Evolutionary conservation across 179 eudicot species (phyloP).

Genomic region (Carnegiea gigantea): DNA sequence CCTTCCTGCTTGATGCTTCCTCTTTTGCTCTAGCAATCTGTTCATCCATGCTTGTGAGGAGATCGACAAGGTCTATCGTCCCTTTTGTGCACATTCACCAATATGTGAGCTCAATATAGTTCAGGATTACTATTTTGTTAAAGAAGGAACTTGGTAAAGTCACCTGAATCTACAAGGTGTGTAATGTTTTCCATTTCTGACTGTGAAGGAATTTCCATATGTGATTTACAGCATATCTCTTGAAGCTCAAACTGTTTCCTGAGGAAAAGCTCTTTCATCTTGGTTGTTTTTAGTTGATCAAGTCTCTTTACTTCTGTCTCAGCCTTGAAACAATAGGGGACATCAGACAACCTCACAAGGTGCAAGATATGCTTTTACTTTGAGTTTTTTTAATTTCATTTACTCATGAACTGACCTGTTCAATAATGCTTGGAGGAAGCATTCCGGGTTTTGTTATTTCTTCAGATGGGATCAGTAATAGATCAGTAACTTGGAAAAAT

Average conservation of each 20-base stretch:
- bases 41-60: conserved; percentile 79
- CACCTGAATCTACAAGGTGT: conserved; percentile 67
- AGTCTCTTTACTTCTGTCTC: conserved; percentile 89
- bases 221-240: conserved; percentile 78
- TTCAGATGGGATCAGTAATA: conserved; percentile 44
- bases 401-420: conserved; percentile 61
- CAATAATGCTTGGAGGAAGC: conserved; percentile 62
- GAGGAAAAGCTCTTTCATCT: conserved; percentile 89
- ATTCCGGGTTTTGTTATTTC: conserved; percentile 63
- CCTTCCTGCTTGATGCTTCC: conserved; percentile 84
- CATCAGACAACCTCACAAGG: conserved; percentile 6
- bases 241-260: conserved; percentile 84
- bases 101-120: conserved; percentile 16
- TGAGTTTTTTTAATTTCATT: neutral
- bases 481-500: conserved; percentile 53
- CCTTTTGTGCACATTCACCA: conserved; percentile 45
- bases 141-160: conserved; percentile 17
- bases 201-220: conserved; percentile 83
- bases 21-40: conserved; percentile 84
- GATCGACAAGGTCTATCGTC: conserved; percentile 74
- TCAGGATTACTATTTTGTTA: conserved; percentile 5
- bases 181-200: conserved; percentile 75
- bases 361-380: neutral
- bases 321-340: conserved; percentile 46
- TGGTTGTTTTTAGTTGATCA: conserved; percentile 84